Evolutionary conservation across 768 basidiomycete species (phyloP), one percentile per base, ranked within the genome.

Genomic region (Suillus subalutaceus): DNA sequence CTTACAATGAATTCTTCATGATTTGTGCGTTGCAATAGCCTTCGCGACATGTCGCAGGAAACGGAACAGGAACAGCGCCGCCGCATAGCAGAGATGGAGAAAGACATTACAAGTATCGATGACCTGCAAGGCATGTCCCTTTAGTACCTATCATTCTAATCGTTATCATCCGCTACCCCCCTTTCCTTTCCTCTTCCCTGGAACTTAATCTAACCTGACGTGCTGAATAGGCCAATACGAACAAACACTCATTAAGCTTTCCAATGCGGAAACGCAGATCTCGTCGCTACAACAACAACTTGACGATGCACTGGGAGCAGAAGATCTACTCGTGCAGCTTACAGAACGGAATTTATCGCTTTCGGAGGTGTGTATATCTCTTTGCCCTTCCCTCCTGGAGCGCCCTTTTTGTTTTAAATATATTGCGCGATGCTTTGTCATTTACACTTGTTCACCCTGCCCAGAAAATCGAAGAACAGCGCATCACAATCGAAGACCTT

Each of bases 381-480:
- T 26, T 26, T 6, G 8, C 38, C 9, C 18, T 43, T 41, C 26
- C 38, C 23, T 59, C 6, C 15, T 4, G 8, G 38, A 40, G 2
- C 15, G 8, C 16, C 6, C 37, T 30, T 32, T n/a, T 38, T 41
- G 3, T 58, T n/a, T 26, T 26, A 7, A 12, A 44, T 43, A 23
- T 30, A 61, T 55, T 26, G 38, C 16, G 20, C 26, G 30, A 60
- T 30, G 10, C 18, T 20, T 4, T 15, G 38, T 32, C 3, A 53
- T 55, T 38, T 40, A 43, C 20, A 63, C 18, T 50, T 56, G 61
- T 41, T 63, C 12, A 53, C 30, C 20, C 8, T 41, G 44, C 30
- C 6, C 71, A 96, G 93, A 96, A 96, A 88, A 95, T 98, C 69
- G 97, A 99, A 75, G 96, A 98, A 78, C 96, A 98, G 92, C 87